Conservation (phyloP, 441 rosid genomes). For the Mallotus repandus region DNA sequence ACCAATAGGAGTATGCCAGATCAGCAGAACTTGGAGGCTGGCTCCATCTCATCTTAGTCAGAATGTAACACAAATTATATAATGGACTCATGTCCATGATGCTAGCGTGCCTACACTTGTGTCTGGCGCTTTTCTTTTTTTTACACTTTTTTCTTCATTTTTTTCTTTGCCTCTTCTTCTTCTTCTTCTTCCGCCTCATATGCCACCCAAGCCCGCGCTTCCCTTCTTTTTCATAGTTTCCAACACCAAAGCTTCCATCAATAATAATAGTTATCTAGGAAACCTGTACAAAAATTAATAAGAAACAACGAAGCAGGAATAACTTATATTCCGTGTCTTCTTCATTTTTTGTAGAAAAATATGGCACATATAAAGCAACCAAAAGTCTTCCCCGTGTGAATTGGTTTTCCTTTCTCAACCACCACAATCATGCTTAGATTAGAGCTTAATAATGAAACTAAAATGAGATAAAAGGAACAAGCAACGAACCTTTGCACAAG, state of each 20-base stretch:
- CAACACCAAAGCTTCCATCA: conserved; percentile 98
- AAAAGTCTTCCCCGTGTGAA: neutral
- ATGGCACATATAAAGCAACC: neutral
- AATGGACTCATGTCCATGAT: too few relatives aligned
- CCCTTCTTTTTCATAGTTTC: conserved; percentile 97
- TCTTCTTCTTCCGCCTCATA: too few relatives aligned
- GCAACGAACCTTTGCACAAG: conserved; percentile 82
- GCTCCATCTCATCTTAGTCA: neutral
- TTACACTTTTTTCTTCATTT: too few relatives aligned
- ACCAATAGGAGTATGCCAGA: neutral
- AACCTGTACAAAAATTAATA: conserved; percentile 46
- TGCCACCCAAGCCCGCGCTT: too few relatives aligned
- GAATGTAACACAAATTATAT: too few relatives aligned
- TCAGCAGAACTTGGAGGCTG: neutral
- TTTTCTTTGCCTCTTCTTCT: too few relatives aligned
- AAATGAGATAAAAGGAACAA: neutral
- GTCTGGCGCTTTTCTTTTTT: too few relatives aligned
- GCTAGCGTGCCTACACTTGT: too few relatives aligned
- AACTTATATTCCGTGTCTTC: neutral
- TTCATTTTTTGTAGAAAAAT: neutral
- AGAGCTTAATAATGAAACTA: neutral
- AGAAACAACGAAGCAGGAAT: neutral
- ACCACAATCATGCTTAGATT: too few relatives aligned
- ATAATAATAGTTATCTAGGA: conserved; percentile 85
- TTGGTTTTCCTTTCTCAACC: too few relatives aligned